Conservation (phyloP, 495 filamentous ascomycete species). For the Diplogelasinospora grovesii region DNA sequence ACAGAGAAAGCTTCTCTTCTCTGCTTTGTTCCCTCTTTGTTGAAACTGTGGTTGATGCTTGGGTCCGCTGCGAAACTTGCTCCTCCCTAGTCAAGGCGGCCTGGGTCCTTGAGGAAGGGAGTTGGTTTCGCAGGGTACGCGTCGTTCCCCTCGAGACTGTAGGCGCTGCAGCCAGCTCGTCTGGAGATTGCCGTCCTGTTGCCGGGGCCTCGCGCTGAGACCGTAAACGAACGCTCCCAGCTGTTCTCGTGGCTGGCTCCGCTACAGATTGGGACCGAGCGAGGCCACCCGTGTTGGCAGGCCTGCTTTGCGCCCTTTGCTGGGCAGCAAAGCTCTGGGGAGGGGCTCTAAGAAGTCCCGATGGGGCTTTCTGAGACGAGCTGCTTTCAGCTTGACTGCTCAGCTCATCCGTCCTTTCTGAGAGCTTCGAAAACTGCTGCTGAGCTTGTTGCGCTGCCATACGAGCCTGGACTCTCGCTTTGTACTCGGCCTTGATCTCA, state of each 20-base stretch:
- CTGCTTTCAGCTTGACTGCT: constrained; percentile 20
- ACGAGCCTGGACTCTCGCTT: constrained; percentile 21
- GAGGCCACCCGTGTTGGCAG: constrained; percentile 16
- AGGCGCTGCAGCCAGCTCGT: constrained; percentile 8
- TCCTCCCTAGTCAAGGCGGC: constrained; percentile 5
- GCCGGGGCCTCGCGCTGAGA: constrained; percentile 13
- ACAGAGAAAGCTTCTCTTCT: constrained; percentile 34
- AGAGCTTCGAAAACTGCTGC: constrained; percentile 10
- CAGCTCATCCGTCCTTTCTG: constrained; percentile 14
- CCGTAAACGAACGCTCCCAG: constrained; percentile 22
- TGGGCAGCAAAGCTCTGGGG: constrained; percentile 55
- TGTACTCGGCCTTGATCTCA: constrained; percentile 32
- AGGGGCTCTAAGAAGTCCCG: constrained; percentile 35
- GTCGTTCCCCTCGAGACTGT: constrained; percentile 13
- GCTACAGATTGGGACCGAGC: constrained; percentile 14
- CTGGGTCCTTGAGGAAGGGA: constrained; percentile 15
- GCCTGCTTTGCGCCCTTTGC: constrained; percentile 43
- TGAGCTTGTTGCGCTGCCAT: constrained; percentile 18
- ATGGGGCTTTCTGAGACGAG: constrained; percentile 7
- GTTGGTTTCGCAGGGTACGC: constrained; percentile 22
- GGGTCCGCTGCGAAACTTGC: constrained; percentile 1
- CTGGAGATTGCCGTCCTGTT: constrained; percentile 2
- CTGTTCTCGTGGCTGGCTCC: constrained; percentile 14
- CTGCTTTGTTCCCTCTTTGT: constrained; percentile 12
- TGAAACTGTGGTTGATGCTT: constrained; percentile 1